Conservation (phyloP, 306 rosid genomes). For the Cyamopsis tetragonoloba region DNA sequence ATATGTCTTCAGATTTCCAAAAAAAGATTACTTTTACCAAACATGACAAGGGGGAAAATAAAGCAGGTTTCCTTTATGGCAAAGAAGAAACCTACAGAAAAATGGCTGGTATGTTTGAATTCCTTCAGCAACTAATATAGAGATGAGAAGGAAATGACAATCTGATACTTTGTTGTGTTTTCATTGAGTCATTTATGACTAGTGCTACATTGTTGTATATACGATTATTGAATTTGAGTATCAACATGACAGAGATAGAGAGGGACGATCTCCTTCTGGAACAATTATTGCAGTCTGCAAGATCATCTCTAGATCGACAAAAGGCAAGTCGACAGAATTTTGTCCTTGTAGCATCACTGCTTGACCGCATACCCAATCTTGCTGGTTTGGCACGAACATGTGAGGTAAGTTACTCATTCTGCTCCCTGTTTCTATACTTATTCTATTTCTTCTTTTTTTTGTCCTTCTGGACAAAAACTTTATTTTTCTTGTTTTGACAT, state of each 20-base stretch:
- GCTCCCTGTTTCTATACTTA: not conserved
- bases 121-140: not conserved
- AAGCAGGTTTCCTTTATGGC: conserved; percentile 37
- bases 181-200: not conserved
- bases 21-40: conserved; percentile 74
- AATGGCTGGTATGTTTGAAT: conserved; percentile 54
- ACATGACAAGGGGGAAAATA: conserved; percentile 49
- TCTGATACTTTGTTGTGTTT: not conserved
- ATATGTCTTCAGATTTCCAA: conserved; percentile 77
- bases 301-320: conserved; percentile 47
- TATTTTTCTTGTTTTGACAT: too few relatives aligned
- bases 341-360: conserved; percentile 80
- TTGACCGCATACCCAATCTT: conserved; percentile 96
- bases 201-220: not conserved
- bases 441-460: not conserved
- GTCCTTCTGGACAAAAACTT: not conserved
- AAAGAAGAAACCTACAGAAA: conserved; percentile 52
- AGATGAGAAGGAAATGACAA: not conserved
- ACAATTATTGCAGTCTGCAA: conserved; percentile 66
- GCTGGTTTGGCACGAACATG: conserved; percentile 97
- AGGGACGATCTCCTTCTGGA: conserved; percentile 84
- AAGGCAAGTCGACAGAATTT: conserved; percentile 59
- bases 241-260: conserved; percentile 63
- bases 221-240: conserved; percentile 18
- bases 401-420: conserved; percentile 54